Evolutionary conservation across 257 asterid species (phyloP), one percentile per base, ranked within the genome.

Genomic region (Fraxinus pennsylvanica): DNA sequence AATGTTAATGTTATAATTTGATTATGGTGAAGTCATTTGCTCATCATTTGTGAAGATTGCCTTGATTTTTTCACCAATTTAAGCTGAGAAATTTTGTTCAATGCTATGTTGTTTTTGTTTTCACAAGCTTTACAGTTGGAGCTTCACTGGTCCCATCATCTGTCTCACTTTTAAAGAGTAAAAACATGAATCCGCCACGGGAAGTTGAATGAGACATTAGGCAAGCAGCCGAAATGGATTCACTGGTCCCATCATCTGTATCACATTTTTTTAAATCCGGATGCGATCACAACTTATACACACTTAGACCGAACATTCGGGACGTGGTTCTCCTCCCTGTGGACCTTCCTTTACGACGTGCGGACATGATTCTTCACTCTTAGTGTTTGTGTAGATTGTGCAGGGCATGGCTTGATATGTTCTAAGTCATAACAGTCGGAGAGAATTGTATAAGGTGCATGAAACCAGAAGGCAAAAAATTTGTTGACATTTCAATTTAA

Each of bases 381-480:
- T 95, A 45, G 98, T 95, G 91, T 98, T 93, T 76, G 96, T 83
- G 76, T 91, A 95, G 74, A 95, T 95, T 78, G 88, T 83, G 76
- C 91, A 80, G 66, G 99, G 98, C 77, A 88, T 89, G 76, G 94
- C 97, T 87, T 95, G 99, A 87, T 85, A 91, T 89, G 30, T 90
- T 95, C 75, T 95, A 86, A 84, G 85, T 38, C 21, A 71, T 29
- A 29, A 29, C 30, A 29, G 30, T 29, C 30, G 30, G 29, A 36
- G 41, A 59, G 71, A 30, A 70, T 72, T 75, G 35, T 32, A 82
- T 36, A 32, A 68, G 74, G 77, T 22, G 74, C 69, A 80, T 36
- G 65, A 75, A 82, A 74, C 70, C 57, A 80, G 70, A 81, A 74
- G n/a, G 33, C 73, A 45, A 6, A 74, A 72, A 43, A 45, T 80